Conservation (phyloP, 805 yeast genomes). For the Metschnikowia corniflorae region DNA sequence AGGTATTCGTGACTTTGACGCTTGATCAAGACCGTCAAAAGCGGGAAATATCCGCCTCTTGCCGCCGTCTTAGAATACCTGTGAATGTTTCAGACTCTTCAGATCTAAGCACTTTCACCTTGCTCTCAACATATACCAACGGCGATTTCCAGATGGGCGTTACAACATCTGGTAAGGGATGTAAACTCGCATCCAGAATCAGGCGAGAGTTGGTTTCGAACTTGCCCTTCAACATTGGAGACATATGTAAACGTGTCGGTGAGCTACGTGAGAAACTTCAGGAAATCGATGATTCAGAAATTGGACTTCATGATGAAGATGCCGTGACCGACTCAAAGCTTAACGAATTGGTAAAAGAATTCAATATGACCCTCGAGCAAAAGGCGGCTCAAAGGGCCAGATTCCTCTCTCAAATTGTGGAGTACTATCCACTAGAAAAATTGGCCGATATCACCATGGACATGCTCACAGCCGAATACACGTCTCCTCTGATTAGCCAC, state of each 20-base stretch:
- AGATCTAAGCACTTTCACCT: conserved; percentile 67
- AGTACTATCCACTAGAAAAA: conserved; percentile 74
- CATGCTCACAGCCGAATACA: conserved; percentile 48
- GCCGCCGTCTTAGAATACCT: conserved; percentile 69
- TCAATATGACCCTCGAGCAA: conserved; percentile 49
- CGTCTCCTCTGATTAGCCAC: not conserved
- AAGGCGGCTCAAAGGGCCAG: conserved; percentile 60
- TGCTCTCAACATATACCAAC: conserved; percentile 65
- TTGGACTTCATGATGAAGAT: conserved; percentile 68
- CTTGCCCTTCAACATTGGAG: conserved; percentile 68
- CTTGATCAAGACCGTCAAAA: conserved; percentile 28
- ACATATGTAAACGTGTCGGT: conserved; percentile 68
- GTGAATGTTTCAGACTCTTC: conserved; percentile 75
- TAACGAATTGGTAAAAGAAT: conserved; percentile 61
- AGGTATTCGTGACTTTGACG: conserved; percentile 62
- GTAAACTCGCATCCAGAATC: conserved; percentile 77
- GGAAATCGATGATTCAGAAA: conserved; percentile 43
- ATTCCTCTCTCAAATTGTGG: conserved; percentile 88
- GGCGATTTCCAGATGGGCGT: conserved; percentile 81
- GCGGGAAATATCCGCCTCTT: conserved; percentile 43
- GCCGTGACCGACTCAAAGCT: conserved; percentile 56
- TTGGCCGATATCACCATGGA: conserved; percentile 58
- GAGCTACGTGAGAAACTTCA: conserved; percentile 54
- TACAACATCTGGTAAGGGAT: conserved; percentile 85
- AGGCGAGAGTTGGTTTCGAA: conserved; percentile 65